Evolutionary conservation across 768 basidiomycete species (phyloP).

Genomic region (Coprinopsis strossmayeri): DNA sequence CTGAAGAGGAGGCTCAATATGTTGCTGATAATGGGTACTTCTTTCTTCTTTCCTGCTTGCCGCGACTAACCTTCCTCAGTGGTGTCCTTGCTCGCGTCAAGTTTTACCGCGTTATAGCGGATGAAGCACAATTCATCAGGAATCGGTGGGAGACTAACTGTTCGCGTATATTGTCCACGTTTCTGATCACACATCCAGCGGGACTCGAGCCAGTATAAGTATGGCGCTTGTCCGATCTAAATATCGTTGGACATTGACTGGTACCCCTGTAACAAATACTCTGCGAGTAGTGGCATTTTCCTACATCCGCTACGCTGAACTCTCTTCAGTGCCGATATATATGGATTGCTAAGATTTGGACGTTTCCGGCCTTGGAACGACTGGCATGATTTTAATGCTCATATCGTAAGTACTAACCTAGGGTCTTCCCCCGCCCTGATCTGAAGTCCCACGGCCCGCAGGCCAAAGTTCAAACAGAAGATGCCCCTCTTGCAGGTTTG

Average conservation of each 20-base stretch:
- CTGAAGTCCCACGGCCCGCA: too few species aligned
- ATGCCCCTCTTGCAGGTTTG: slow-evolving; percentile 57
- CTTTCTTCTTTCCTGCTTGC: background rate
- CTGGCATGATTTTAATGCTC: slow-evolving; percentile 58
- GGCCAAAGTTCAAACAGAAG: slow-evolving; percentile 46
- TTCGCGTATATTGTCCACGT: background rate
- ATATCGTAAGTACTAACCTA: slow-evolving; percentile 51
- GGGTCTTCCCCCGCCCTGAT: too few species aligned
- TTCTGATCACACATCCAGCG: too few species aligned
- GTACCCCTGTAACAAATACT: slow-evolving; percentile 70
- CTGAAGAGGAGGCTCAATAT: slow-evolving; percentile 42
- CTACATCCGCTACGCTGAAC: background rate
- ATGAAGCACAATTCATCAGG: slow-evolving; percentile 76
- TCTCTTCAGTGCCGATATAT: slow-evolving; percentile 53
- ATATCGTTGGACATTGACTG: slow-evolving; percentile 76
- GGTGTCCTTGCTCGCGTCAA: slow-evolving; percentile 55
- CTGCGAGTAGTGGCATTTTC: slow-evolving; percentile 31
- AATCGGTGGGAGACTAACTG: slow-evolving; percentile 50
- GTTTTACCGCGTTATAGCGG: slow-evolving; percentile 68
- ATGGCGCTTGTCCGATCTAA: slow-evolving; percentile 55
- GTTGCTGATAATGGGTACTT: slow-evolving; percentile 43
- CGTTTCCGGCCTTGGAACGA: slow-evolving; percentile 67
- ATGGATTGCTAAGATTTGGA: slow-evolving; percentile 65
- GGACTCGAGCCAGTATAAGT: slow-evolving; percentile 51
- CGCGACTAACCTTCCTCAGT: slow-evolving; percentile 20